Evolutionary conservation across 2,329 filamentous ascomycete species (phyloP).

Genomic region (Colletotrichum liaoningense): DNA sequence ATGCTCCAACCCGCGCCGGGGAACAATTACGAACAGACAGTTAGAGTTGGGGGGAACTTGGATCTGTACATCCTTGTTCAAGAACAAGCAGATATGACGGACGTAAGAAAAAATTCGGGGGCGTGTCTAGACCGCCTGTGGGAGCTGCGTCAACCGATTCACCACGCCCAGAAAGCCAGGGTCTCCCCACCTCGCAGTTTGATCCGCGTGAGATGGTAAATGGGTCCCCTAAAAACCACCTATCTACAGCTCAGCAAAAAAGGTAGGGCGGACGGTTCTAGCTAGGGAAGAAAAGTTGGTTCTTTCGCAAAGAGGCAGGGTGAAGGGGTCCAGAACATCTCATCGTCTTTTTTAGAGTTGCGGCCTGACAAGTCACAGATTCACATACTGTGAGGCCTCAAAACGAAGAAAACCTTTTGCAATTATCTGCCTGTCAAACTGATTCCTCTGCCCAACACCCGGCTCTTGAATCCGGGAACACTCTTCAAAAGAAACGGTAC

Average conservation of each 20-base stretch:
- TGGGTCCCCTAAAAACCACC: not conserved
- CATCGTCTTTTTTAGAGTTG: not conserved
- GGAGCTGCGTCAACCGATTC: not conserved
- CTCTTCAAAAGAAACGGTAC: not conserved
- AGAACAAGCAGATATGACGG: not conserved
- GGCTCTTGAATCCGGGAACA: not conserved
- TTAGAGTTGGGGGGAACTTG: not conserved
- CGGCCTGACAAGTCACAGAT: not conserved
- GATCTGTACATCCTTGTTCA: slow-evolving; percentile 22
- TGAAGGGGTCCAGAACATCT: not conserved
- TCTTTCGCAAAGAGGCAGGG: not conserved
- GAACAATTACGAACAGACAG: not conserved
- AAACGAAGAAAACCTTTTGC: not conserved
- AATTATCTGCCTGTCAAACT: not conserved
- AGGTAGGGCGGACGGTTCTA: not conserved
- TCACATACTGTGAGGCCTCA: not conserved
- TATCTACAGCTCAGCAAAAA: too few species aligned
- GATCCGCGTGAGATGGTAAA: slow-evolving; percentile 21
- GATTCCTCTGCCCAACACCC: not conserved
- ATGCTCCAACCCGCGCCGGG: slow-evolving; percentile 9
- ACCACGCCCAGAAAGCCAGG: not conserved
- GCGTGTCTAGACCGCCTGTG: slow-evolving; percentile 24
- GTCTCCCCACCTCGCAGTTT: slow-evolving; percentile 17
- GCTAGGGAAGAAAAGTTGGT: not conserved
- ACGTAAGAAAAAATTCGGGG: not conserved